phyloP scores from a whole-genome alignment of 1,284 basidiomycete genomes.

The Grifola frondosa region DNA sequence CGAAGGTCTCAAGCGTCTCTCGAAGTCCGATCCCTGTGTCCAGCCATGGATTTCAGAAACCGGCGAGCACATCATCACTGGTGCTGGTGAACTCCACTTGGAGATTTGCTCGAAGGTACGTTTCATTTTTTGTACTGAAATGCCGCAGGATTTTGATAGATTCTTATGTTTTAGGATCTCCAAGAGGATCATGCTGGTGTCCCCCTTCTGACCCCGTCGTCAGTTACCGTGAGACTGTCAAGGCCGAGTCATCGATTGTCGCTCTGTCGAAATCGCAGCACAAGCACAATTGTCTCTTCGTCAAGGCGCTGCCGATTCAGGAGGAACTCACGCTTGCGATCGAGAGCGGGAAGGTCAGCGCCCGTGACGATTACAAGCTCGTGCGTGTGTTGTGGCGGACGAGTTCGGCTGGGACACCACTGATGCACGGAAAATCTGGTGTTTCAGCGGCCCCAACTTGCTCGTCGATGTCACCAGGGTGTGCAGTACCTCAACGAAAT shows the following conservation, averaged over 20 bases:
- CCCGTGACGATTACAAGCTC: slow-evolving; percentile 98
- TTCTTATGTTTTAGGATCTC: slow-evolving; percentile 61
- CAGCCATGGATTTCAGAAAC: slow-evolving; percentile 92
- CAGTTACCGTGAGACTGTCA: slow-evolving; percentile 96
- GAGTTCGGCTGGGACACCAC: slow-evolving; percentile 98
- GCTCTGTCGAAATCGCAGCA: slow-evolving; percentile 99
- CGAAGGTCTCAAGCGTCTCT: slow-evolving; percentile 99
- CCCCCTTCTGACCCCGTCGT: slow-evolving; percentile 98
- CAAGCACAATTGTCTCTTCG: slow-evolving; percentile 99
- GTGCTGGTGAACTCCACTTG: slow-evolving; percentile 98
- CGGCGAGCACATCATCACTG: slow-evolving; percentile 98
- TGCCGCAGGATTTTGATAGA: too few relatives aligned
- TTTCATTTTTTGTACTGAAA: slow-evolving; percentile 2
- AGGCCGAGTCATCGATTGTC: slow-evolving; percentile 90
- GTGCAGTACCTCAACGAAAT: slow-evolving; percentile 98
- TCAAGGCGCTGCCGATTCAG: slow-evolving; percentile 88
- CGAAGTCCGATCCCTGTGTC: slow-evolving; percentile 99
- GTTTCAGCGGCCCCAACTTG: slow-evolving; percentile 96
- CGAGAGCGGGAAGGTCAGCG: slow-evolving; percentile 80
- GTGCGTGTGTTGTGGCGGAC: slow-evolving; percentile 94
- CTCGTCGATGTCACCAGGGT: slow-evolving; percentile 97
- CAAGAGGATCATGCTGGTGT: slow-evolving; percentile 99
- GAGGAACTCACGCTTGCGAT: slow-evolving; percentile 95
- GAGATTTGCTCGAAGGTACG: slow-evolving; percentile 96
- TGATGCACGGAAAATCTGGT: slow-evolving; percentile 99